phyloP scores from a whole-genome alignment of 441 rosid genomes.

The Aquilaria agallochum region DNA sequence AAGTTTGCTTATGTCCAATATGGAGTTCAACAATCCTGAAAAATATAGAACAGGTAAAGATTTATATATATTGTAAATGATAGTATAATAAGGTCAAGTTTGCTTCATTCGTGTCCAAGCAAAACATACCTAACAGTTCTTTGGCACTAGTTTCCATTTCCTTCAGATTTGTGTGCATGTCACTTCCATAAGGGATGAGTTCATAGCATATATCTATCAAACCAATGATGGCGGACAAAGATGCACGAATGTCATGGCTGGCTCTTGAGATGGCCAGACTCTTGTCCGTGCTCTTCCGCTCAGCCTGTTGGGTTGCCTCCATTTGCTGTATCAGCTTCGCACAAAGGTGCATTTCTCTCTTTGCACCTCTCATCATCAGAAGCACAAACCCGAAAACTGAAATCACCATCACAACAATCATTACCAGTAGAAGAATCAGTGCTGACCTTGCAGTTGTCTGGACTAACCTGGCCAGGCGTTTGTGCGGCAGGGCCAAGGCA shows the following conservation, averaged over 20 bases:
- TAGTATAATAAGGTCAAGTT: too few species aligned
- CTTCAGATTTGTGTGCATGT: slow-evolving; percentile 31
- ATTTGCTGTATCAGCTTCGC: slow-evolving; percentile 44
- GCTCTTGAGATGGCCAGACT: slow-evolving; percentile 40
- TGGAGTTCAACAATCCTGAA: slow-evolving; percentile 45
- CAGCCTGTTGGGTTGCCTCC: slow-evolving; percentile 59
- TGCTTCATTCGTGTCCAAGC: background rate
- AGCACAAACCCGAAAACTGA: slow-evolving; percentile 23
- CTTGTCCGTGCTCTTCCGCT: slow-evolving; percentile 64
- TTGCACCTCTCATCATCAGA: slow-evolving; percentile 31
- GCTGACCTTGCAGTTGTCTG: slow-evolving; percentile 22
- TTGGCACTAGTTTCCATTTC: slow-evolving; percentile 33
- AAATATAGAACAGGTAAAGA: background rate
- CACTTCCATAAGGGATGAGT: slow-evolving; percentile 19
- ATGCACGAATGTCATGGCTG: slow-evolving; percentile 45
- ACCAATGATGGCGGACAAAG: slow-evolving; percentile 33
- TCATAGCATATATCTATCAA: slow-evolving; percentile 33
- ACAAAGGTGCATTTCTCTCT: slow-evolving; percentile 43
- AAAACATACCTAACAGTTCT: slow-evolving; percentile 37
- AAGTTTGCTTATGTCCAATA: slow-evolving; percentile 77
- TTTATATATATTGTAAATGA: too few species aligned
- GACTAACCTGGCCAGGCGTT: slow-evolving; percentile 18
- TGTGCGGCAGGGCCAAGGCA: slow-evolving; percentile 22
- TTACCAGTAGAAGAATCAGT: slow-evolving; percentile 12
- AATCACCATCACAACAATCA: slow-evolving; percentile 18